A percentile compares a stretch with the other conserved stretches of the same genome.
These are phyloP conservation scores for Solanum verrucosum DNA, from an alignment of 257 asterid species.

Conservation along the genomic window DNA sequence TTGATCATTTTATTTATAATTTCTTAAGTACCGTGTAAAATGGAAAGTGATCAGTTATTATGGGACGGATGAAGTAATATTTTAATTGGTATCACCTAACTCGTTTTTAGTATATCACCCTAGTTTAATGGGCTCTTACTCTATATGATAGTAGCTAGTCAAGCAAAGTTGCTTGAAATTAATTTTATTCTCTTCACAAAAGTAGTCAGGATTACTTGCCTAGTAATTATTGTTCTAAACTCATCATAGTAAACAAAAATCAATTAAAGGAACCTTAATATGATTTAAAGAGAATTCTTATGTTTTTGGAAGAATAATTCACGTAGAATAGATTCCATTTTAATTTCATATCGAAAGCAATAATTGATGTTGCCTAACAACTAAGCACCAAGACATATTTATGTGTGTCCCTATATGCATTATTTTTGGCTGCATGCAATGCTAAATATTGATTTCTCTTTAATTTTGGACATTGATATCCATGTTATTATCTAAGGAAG, in stretches of 20 bases:
- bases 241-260: not conserved
- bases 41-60: too few species aligned
- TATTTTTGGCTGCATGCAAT: not conserved
- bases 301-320: not conserved
- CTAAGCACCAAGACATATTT: not conserved
- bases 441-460: not conserved
- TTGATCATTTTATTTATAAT: too few species aligned
- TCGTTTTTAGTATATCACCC: not conserved
- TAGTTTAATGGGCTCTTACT: not conserved
- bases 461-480: not conserved
- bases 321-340: not conserved
- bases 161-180: not conserved
- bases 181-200: not conserved
- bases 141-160: not conserved
- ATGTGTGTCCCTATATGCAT: not conserved
- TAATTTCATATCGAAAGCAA: not conserved
- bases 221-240: not conserved
- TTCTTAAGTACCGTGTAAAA: too few species aligned
- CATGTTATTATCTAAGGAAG: not conserved
- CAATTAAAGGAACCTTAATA: not conserved
- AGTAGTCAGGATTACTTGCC: not conserved
- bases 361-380: not conserved
- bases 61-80: too few species aligned
- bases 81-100: not conserved
- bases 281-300: not conserved